phyloP scores from a whole-genome alignment of 1,139 yeast genomes.

The Hanseniaspora gamundiae region DNA sequence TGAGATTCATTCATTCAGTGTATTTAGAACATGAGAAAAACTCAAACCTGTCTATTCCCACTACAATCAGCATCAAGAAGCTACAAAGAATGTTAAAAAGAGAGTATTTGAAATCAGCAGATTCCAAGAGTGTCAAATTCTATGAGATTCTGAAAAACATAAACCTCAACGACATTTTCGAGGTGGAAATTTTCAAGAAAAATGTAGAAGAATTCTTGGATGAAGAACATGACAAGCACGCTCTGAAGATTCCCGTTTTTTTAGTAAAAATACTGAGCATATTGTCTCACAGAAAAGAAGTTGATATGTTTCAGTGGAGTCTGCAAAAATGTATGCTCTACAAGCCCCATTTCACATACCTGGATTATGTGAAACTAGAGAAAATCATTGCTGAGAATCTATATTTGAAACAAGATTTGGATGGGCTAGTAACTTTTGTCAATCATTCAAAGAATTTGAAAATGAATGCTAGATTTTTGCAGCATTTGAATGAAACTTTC shows the following conservation, averaged over 20 bases:
- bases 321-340: slow-evolving; percentile 6
- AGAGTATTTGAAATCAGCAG: not conserved
- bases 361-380: not conserved
- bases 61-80: not conserved
- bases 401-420: not conserved
- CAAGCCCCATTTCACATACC: not conserved
- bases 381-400: not conserved
- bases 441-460: not conserved
- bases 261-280: not conserved
- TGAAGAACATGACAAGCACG: not conserved
- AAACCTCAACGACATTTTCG: not conserved
- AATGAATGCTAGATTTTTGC: not conserved
- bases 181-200: not conserved
- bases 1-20: not conserved
- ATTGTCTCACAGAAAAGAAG: slow-evolving; percentile 8
- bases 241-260: not conserved
- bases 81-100: not conserved
- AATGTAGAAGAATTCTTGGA: not conserved
- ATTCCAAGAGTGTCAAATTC: not conserved
- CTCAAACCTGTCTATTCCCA: not conserved
- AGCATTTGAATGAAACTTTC: slow-evolving; percentile 3
- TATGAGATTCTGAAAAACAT: not conserved
- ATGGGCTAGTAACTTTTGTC: not conserved
- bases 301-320: slow-evolving; percentile 12
- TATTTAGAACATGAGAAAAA: not conserved